Percentiles rank a stretch among this genome's conserved stretches.
phyloP scores from a whole-genome alignment of 371 early-diverging fungal genomes.

The Mucor plumbeus region DNA sequence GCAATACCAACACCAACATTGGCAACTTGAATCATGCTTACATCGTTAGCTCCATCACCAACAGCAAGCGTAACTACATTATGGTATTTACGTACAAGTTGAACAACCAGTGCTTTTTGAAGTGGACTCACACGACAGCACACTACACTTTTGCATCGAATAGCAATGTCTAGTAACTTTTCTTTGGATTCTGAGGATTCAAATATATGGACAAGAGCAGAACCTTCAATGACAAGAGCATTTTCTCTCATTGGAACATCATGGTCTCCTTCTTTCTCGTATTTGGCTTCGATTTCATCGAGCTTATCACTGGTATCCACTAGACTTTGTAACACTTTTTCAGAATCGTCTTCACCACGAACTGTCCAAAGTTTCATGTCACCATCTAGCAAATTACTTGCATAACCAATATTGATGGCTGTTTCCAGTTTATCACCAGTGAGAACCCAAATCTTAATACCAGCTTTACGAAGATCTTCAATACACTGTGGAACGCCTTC shows the following conservation, averaged over 20 bases:
- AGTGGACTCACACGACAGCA: conserved; percentile 96
- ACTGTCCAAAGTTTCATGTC: conserved; percentile 78
- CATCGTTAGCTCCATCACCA: conserved; percentile 99
- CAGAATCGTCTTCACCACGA: conserved; percentile 52
- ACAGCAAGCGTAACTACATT: conserved; percentile 87
- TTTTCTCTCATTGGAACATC: conserved; percentile 32
- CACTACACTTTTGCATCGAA: conserved; percentile 86
- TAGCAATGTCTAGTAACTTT: conserved; percentile 76
- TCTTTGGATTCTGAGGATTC: conserved; percentile 62
- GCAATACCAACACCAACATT: conserved; percentile 93
- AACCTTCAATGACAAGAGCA: conserved; percentile 92
- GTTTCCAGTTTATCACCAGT: conserved; percentile 99
- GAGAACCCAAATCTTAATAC: conserved; percentile 98
- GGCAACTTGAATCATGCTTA: conserved; percentile 93
- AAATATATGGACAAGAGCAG: conserved; percentile 80
- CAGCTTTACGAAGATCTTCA: conserved; percentile 81
- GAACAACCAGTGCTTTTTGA: conserved; percentile 97
- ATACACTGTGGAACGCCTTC: conserved; percentile 96
- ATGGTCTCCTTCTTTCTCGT: conserved; percentile 5
- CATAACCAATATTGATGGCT: conserved; percentile 97
- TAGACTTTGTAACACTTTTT: conserved; percentile 50
- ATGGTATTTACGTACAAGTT: conserved; percentile 82
- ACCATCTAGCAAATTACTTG: conserved; percentile 78
- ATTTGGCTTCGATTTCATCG: conserved; percentile 7
- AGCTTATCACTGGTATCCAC: conserved; percentile 36